Evolutionary conservation across 805 yeast species (phyloP).

Genomic region (Clavispora asparagi): DNA sequence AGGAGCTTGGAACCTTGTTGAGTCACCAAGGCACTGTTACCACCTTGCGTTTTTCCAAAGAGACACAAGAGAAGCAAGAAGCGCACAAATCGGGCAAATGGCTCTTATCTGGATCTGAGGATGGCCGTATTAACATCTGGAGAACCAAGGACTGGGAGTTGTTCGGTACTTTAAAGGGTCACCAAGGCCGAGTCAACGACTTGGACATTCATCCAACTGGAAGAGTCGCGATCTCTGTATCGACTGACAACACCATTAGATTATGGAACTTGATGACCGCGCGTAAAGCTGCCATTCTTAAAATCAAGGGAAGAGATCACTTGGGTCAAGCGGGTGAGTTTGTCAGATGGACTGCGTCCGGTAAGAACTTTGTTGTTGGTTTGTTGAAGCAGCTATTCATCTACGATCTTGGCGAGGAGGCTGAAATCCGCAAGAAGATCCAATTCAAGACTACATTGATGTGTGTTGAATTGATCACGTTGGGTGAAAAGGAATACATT

Average conservation of each 20-base stretch:
- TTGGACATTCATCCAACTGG: constrained; percentile 87
- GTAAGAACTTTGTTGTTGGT: constrained; percentile 75
- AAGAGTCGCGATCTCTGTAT: constrained; percentile 83
- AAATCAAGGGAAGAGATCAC: constrained; percentile 63
- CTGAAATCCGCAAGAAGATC: constrained; percentile 51
- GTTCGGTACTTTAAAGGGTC: constrained; percentile 85
- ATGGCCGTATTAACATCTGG: constrained; percentile 88
- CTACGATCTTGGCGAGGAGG: constrained; percentile 53
- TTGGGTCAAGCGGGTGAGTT: constrained; percentile 59
- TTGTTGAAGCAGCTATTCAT: constrained; percentile 59
- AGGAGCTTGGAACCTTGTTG: constrained; percentile 85
- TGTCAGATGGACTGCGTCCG: constrained; percentile 63
- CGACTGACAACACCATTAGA: constrained; percentile 76
- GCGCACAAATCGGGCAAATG: constrained; percentile 63
- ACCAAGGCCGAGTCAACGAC: constrained; percentile 76
- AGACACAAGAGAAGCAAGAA: constrained; percentile 17
- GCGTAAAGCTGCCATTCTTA: constrained; percentile 82
- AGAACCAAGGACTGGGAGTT: constrained; percentile 96
- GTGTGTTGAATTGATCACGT: constrained; percentile 50
- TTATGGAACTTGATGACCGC: constrained; percentile 98
- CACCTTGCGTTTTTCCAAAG: constrained; percentile 63
- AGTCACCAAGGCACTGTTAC: constrained; percentile 90
- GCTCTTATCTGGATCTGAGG: constrained; percentile 88
- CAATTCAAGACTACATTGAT: constrained; percentile 56
- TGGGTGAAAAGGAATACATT: constrained; percentile 50